Evolutionary conservation across 2,329 filamentous ascomycete species (phyloP).

Genomic region (Fonsecaea multimorphosa): DNA sequence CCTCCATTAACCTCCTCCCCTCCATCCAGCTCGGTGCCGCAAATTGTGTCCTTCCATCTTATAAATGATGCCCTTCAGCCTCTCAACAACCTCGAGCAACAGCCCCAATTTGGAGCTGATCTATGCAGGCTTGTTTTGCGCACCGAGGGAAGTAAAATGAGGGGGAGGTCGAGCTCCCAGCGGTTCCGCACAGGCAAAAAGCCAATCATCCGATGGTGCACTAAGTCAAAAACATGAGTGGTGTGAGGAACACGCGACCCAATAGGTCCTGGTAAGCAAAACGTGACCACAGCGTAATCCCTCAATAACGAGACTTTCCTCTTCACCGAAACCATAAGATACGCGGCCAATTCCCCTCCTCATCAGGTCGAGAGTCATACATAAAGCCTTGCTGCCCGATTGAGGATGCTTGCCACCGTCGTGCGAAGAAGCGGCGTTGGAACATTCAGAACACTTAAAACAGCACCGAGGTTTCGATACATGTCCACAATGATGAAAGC

Average conservation of each 20-base stretch:
- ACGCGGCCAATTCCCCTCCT: not conserved
- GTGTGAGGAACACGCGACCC: constrained; percentile 10
- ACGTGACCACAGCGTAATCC: not conserved
- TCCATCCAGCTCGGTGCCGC: not conserved
- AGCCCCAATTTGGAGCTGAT: not conserved
- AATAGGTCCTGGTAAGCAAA: constrained; percentile 7
- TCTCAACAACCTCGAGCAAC: not conserved
- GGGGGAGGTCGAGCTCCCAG: not conserved
- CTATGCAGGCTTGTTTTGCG: not conserved
- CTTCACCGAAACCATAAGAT: not conserved
- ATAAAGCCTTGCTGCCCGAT: not conserved
- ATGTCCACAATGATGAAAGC: constrained; percentile 51
- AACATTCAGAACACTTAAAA: constrained; percentile 3
- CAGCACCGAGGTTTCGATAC: not conserved
- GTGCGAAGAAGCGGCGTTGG: constrained; percentile 4
- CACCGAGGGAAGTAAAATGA: not conserved
- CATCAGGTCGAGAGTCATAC: not conserved
- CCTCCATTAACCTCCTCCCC: not conserved
- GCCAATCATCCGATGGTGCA: constrained; percentile 10
- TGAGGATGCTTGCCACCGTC: not conserved
- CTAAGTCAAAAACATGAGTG: not conserved
- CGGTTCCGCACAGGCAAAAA: constrained; percentile 3
- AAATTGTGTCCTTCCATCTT: not conserved
- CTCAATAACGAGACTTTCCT: not conserved
- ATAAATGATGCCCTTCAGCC: not conserved